These are phyloP conservation scores for Coemansia sp. DNA, from an alignment of 192 early-diverging fungal genomes.

Conservation along the genomic window DNA sequence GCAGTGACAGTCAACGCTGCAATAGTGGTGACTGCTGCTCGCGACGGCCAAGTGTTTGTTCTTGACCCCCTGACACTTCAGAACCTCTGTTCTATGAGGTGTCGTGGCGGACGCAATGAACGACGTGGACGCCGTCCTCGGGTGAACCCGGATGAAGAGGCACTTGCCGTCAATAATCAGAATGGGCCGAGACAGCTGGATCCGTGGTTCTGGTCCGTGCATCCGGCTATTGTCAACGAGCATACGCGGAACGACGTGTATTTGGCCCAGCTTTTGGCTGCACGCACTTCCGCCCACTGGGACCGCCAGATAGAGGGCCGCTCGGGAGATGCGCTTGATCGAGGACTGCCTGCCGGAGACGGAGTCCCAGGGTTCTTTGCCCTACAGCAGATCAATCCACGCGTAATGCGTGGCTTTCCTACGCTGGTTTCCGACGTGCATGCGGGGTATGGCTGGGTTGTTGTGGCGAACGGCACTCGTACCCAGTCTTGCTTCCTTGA, in stretches of 20 bases:
- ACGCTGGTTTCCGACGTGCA: constrained; percentile 26
- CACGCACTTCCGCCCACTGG: constrained; percentile 21
- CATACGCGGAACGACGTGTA: constrained; percentile 7
- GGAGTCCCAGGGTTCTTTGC: constrained; percentile 11
- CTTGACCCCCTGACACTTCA: constrained; percentile 21
- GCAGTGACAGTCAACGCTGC: constrained; percentile 21
- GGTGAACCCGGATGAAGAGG: neutral
- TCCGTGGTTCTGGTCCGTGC: constrained; percentile 37
- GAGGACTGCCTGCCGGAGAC: constrained; percentile 11
- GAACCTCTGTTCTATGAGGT: constrained; percentile 12
- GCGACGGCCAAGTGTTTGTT: constrained; percentile 30
- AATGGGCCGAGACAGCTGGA: constrained; percentile 8
- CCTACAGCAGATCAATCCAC: constrained; percentile 9
- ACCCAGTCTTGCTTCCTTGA: constrained; percentile 21
- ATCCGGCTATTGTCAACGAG: constrained; percentile 12
- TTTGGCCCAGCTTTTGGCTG: constrained; percentile 18
- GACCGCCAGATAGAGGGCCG: constrained; percentile 1
- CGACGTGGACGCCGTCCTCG: neutral
- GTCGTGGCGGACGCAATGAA: constrained; percentile 16
- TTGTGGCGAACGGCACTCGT: constrained; percentile 30
- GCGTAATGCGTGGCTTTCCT: constrained; percentile 12
- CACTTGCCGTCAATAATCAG: too few species aligned
- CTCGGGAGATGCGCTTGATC: constrained; percentile 14
- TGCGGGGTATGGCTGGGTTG: constrained; percentile 15
- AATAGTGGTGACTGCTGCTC: constrained; percentile 25